Conservation (phyloP, 768 basidiomycete genomes). For the Rubroboletus pulcherrimus region DNA sequence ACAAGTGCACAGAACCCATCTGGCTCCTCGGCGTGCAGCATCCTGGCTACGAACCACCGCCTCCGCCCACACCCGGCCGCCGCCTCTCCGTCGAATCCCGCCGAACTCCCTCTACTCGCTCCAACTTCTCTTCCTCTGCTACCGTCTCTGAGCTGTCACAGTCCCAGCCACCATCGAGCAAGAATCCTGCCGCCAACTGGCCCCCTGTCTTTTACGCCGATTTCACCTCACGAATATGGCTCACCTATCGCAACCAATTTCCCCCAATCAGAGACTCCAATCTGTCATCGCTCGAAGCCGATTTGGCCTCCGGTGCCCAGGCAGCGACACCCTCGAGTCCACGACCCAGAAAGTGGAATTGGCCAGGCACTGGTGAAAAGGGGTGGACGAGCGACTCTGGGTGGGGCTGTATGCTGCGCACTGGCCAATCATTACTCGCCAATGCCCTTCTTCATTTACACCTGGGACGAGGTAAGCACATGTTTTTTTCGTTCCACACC, state of each 20-base stretch:
- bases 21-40: constrained; percentile 88
- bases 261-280: constrained; percentile 68
- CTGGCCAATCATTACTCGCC: constrained; percentile 80
- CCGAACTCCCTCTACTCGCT: constrained; percentile 41
- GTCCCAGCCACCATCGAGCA: constrained; percentile 33
- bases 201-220: constrained; percentile 83
- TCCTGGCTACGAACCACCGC: constrained; percentile 59
- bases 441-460: constrained; percentile 75
- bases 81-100: constrained; percentile 42
- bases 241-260: constrained; percentile 90
- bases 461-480: constrained; percentile 60
- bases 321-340: constrained; percentile 40
- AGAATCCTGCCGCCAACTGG: constrained; percentile 49
- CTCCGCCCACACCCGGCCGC: constrained; percentile 27
- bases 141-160: constrained; percentile 35
- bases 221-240: constrained; percentile 84
- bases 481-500: constrained; percentile 1
- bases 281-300: constrained; percentile 41
- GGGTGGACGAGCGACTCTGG: constrained; percentile 84
- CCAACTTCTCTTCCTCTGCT: constrained; percentile 40
- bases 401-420: constrained; percentile 91
- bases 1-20: constrained; percentile 77
- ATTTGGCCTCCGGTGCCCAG: constrained; percentile 27
- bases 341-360: constrained; percentile 55
- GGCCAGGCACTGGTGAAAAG: constrained; percentile 62